Evolutionary conservation across 2,329 filamentous ascomycete species (phyloP).

Genomic region (Diplodia mutila): DNA sequence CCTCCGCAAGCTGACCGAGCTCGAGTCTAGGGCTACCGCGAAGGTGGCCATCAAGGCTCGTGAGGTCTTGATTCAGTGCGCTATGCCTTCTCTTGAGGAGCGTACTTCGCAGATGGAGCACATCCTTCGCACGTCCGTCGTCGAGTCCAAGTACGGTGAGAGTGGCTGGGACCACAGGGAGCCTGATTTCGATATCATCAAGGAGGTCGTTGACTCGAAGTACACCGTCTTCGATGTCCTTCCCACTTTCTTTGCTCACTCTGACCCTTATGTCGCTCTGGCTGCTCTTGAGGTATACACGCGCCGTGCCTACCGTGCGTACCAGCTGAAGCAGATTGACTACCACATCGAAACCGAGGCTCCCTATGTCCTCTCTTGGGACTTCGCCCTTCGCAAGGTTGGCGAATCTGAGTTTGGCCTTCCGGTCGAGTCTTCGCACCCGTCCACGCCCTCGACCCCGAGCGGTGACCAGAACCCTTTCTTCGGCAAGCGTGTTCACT

Average conservation of each 20-base stretch:
- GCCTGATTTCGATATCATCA: constrained; percentile 86
- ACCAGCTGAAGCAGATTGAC: constrained; percentile 84
- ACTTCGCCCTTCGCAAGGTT: constrained; percentile 92
- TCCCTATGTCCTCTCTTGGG: constrained; percentile 85
- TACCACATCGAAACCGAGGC: constrained; percentile 80
- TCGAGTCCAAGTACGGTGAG: constrained; percentile 97
- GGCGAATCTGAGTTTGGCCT: constrained; percentile 89
- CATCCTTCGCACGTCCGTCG: constrained; percentile 91
- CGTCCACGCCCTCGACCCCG: constrained; percentile 72
- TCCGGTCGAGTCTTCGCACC: constrained; percentile 75
- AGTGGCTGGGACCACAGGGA: constrained; percentile 95
- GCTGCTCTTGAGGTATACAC: constrained; percentile 96
- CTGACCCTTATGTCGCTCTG: constrained; percentile 90
- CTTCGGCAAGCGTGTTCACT: constrained; percentile 74
- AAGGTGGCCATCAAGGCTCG: constrained; percentile 98
- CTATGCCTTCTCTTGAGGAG: constrained; percentile 93
- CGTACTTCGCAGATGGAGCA: constrained; percentile 97
- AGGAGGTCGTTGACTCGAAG: constrained; percentile 97
- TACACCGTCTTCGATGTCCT: constrained; percentile 98
- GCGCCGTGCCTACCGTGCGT: constrained; percentile 94
- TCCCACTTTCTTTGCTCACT: constrained; percentile 91
- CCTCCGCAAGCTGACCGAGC: constrained; percentile 84
- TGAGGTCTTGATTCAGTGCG: constrained; percentile 96
- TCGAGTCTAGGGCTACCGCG: constrained; percentile 82
- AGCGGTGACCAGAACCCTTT: constrained; percentile 62